Conservation (phyloP, 2,329 filamentous ascomycete species). For the Aspergillus sergii region DNA sequence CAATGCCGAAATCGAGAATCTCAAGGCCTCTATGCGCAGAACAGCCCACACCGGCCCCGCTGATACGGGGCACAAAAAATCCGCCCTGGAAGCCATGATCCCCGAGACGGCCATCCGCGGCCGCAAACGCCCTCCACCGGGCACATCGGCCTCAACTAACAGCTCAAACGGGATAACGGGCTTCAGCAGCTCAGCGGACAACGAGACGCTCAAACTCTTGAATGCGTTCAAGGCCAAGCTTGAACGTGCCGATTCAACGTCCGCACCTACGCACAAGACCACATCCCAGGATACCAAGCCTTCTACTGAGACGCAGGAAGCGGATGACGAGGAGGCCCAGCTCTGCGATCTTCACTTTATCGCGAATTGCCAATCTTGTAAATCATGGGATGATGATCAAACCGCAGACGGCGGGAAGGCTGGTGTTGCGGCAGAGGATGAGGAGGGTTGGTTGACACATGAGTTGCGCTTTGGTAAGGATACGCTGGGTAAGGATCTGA, state of each 20-base stretch:
- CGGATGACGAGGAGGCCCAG: slow-evolving; percentile 65
- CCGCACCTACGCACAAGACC: slow-evolving; percentile 30
- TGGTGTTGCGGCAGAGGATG: slow-evolving; percentile 52
- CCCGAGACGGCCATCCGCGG: slow-evolving; percentile 51
- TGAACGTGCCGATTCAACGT: slow-evolving; percentile 46
- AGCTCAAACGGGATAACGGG: slow-evolving; percentile 61
- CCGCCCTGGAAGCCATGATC: slow-evolving; percentile 52
- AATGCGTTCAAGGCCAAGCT: slow-evolving; percentile 80
- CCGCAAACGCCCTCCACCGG: slow-evolving; percentile 46
- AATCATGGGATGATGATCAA: slow-evolving; percentile 69
- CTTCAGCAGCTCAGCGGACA: slow-evolving; percentile 57
- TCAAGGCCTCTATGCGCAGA: slow-evolving; percentile 53
- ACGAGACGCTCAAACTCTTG: slow-evolving; percentile 69
- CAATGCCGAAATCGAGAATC: slow-evolving; percentile 48
- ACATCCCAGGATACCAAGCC: slow-evolving; percentile 12
- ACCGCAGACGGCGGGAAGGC: slow-evolving; percentile 44
- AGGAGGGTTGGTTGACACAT: slow-evolving; percentile 82
- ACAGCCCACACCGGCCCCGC: slow-evolving; percentile 35
- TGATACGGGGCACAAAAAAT: slow-evolving; percentile 44
- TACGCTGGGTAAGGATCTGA: slow-evolving; percentile 84
- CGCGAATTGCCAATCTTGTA: slow-evolving; percentile 89
- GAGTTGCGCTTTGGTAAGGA: slow-evolving; percentile 85
- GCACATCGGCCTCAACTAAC: slow-evolving; percentile 30
- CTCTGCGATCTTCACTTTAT: slow-evolving; percentile 96
- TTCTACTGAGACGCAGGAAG: slow-evolving; percentile 17